A percentile compares a stretch with the other conserved stretches of the same genome.
Evolutionary conservation across 805 yeast species (phyloP).

Genomic region (Schwanniomyces yamadae): DNA sequence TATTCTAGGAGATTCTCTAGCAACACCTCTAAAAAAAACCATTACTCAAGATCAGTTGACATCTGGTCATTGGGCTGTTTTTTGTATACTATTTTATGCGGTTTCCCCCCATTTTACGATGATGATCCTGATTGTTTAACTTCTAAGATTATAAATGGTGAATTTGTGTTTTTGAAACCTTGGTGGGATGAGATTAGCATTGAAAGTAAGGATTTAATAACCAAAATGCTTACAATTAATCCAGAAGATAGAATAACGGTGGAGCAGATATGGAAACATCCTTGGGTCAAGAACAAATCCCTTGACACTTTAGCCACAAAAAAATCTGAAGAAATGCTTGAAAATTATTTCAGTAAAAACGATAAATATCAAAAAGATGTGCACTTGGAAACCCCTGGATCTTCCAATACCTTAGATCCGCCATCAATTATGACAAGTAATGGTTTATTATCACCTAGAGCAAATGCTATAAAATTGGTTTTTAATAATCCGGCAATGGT

Average conservation of each 20-base stretch:
- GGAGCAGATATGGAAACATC: constrained; percentile 65
- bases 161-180: constrained; percentile 70
- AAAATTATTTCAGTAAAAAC: constrained; percentile 3
- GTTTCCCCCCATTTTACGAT: constrained; percentile 76
- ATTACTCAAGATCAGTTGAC: constrained; percentile 65
- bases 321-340: background rate
- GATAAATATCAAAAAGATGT: background rate
- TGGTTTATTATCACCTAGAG: constrained; percentile 32
- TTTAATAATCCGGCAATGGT: constrained; percentile 46
- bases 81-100: constrained; percentile 64
- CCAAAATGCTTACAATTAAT: constrained; percentile 64
- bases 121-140: constrained; percentile 63
- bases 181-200: constrained; percentile 86
- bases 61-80: constrained; percentile 77
- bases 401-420: background rate
- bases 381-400: constrained; percentile 5
- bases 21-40: constrained; percentile 38
- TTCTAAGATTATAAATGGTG: constrained; percentile 67
- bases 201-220: constrained; percentile 69
- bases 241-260: constrained; percentile 67
- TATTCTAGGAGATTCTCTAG: constrained; percentile 12
- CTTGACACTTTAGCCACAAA: background rate
- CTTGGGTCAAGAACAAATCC: constrained; percentile 49
- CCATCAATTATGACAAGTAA: background rate
- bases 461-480: constrained; percentile 41